Conservation (phyloP, 768 basidiomycete genomes). For the Lentinula guzmanii region DNA sequence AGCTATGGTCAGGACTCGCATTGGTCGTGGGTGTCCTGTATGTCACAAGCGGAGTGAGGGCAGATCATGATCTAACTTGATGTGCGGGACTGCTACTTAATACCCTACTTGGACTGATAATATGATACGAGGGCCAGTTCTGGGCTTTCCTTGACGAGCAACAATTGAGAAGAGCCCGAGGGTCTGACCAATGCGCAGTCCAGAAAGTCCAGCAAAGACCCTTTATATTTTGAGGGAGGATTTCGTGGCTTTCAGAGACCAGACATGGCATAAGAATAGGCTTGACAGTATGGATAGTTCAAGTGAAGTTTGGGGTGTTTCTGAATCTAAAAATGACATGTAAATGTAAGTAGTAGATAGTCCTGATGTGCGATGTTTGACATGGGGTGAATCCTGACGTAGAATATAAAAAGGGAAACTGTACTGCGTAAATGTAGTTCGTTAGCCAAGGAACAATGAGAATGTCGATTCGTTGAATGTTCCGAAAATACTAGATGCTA, state of each 20-base stretch:
- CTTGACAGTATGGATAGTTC: background rate
- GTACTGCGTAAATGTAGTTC: background rate
- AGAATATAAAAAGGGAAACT: background rate
- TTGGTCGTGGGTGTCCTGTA: slow-evolving; percentile 71
- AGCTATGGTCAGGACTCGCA: slow-evolving; percentile 58
- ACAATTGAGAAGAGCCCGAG: too few relatives aligned
- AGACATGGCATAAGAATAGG: background rate
- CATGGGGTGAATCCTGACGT: background rate
- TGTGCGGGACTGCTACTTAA: background rate
- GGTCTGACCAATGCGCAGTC: too few relatives aligned
- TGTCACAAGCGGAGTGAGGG: slow-evolving; percentile 61
- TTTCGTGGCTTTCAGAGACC: too few relatives aligned
- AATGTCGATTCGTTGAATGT: background rate
- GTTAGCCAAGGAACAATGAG: background rate
- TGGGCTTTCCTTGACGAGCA: too few relatives aligned
- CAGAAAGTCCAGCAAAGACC: background rate
- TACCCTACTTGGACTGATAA: background rate
- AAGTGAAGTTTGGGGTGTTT: background rate
- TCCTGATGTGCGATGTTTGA: background rate
- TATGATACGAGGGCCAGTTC: too few relatives aligned
- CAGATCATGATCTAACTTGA: background rate
- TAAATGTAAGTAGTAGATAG: background rate
- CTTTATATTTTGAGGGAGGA: too few relatives aligned
- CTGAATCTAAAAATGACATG: background rate
- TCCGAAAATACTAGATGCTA: background rate